Conservation (phyloP, 2,329 filamentous ascomycete genomes). For the Remersonia thermophila region DNA sequence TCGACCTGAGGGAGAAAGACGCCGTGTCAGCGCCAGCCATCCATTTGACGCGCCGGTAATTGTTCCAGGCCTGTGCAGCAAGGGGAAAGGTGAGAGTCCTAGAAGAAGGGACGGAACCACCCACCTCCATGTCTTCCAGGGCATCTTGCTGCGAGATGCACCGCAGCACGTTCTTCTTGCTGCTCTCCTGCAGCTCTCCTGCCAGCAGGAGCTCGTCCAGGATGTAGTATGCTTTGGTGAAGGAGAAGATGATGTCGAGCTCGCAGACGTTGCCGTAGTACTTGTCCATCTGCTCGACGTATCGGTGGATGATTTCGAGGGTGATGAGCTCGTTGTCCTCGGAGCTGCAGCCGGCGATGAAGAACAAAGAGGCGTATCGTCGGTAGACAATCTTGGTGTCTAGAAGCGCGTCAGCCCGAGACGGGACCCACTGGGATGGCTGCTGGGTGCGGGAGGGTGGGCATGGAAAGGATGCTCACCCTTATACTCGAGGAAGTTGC, state of each 20-base stretch:
- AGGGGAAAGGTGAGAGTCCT: neutral
- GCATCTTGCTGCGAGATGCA: conserved; percentile 97
- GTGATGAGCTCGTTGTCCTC: conserved; percentile 97
- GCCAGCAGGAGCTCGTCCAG: conserved; percentile 91
- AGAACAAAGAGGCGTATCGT: conserved; percentile 96
- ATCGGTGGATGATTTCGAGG: conserved; percentile 96
- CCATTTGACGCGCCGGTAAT: conserved; percentile 16
- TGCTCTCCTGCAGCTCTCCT: conserved; percentile 96
- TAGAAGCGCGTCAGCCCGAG: conserved; percentile 26
- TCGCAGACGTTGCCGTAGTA: conserved; percentile 99
- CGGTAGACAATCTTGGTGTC: conserved; percentile 98
- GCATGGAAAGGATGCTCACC: conserved; percentile 48
- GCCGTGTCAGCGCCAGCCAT: conserved; percentile 35
- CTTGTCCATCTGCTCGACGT: conserved; percentile 99
- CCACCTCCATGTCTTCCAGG: conserved; percentile 97
- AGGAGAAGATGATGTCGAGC: conserved; percentile 99
- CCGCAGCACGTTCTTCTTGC: conserved; percentile 95
- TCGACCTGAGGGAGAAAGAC: conserved; percentile 54
- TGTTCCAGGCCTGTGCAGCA: conserved; percentile 1
- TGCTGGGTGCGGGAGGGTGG: too few species aligned
- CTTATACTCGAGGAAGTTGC: conserved; percentile 99
- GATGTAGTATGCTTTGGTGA: conserved; percentile 99
- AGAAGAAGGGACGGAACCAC: conserved; percentile 26
- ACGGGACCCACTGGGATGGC: too few species aligned
- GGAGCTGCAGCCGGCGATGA: conserved; percentile 95